A percentile compares a stretch with the other conserved stretches of the same genome.
phyloP scores from a whole-genome alignment of 2,329 filamentous ascomycete genomes.

The Myotisia sp. region DNA sequence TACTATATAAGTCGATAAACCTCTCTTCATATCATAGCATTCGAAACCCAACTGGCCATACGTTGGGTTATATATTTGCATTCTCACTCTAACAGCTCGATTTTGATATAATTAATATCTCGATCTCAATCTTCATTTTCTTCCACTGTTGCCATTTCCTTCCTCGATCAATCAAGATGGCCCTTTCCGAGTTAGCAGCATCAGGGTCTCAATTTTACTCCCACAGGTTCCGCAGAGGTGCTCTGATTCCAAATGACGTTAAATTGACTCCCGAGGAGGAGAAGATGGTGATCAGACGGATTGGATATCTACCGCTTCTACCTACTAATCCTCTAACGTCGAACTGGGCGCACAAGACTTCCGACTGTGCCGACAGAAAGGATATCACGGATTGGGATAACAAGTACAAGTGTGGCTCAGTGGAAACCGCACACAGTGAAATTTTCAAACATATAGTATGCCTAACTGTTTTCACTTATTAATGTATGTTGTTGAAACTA shows the following conservation, averaged over 20 bases:
- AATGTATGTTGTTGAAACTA: too few relatives aligned
- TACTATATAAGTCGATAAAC: too few relatives aligned
- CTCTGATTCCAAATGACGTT: constrained; percentile 6
- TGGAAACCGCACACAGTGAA: too few relatives aligned
- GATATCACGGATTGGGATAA: too few relatives aligned
- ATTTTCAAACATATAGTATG: too few relatives aligned
- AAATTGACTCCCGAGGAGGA: constrained; percentile 6
- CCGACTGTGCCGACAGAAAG: too few relatives aligned
- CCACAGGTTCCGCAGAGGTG: constrained; percentile 2
- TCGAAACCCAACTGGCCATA: too few relatives aligned
- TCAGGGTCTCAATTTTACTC: neutral
- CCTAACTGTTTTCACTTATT: too few relatives aligned
- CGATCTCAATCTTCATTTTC: neutral
- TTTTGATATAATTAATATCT: too few relatives aligned
- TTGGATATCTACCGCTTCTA: constrained; percentile 6
- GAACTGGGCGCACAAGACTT: too few relatives aligned
- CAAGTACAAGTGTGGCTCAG: too few relatives aligned
- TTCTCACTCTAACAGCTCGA: neutral
- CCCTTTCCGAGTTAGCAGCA: neutral
- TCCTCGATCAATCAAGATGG: neutral
- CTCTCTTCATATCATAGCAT: too few relatives aligned
- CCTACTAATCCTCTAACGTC: neutral
- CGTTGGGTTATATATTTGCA: neutral
- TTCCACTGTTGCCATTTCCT: neutral
- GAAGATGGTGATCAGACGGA: constrained; percentile 4